phyloP scores from a whole-genome alignment of 495 filamentous ascomycete species.

The Penicillium chermesinum region DNA sequence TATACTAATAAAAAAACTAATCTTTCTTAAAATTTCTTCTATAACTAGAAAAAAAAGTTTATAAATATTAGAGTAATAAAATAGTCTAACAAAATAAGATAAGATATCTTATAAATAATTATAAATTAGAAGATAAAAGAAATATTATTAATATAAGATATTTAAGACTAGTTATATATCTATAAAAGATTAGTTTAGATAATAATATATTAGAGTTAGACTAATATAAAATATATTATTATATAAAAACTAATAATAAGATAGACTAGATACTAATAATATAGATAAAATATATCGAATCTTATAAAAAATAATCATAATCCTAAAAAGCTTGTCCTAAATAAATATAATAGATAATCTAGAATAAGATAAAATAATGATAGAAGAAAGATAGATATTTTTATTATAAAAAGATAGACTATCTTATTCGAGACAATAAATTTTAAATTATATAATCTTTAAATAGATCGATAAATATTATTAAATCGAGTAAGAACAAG shows the following conservation, averaged over 20 bases:
- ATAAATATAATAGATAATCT: no score
- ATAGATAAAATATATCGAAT: no score
- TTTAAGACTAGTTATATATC: background rate
- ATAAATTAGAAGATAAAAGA: background rate
- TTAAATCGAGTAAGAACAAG: background rate
- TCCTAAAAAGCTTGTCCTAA: no score
- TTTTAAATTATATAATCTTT: no score
- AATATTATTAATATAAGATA: background rate
- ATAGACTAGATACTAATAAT: no score
- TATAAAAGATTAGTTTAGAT: background rate
- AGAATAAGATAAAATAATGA: no score
- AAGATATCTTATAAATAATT: background rate
- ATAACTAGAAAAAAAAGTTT: background rate
- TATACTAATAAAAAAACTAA: background rate
- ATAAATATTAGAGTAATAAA: background rate
- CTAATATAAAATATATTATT: background rate
- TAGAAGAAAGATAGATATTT: no score
- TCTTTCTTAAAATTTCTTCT: background rate
- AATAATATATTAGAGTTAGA: background rate
- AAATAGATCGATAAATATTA: no score
- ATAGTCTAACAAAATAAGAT: background rate
- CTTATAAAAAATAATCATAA: no score
- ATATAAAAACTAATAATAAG: no score
- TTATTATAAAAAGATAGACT: no score
- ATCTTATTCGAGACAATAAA: no score